Base-by-base conservation (phyloP, 129 eudicot species). In the Calendula officinalis region DNA sequence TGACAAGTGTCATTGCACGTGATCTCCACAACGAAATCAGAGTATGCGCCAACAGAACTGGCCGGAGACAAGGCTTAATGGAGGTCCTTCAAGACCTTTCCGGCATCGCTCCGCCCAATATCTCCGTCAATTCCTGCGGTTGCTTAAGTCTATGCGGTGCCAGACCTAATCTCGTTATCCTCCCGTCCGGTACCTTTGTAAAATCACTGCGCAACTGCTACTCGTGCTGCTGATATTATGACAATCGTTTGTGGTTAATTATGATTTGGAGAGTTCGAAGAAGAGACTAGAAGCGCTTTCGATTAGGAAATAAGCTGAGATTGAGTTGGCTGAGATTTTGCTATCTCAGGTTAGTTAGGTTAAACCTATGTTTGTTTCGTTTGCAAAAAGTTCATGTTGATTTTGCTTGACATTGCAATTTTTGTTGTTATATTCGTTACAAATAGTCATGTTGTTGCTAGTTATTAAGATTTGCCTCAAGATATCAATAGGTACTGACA, bases 271-370 rank as follows among this genome's bases (percentile, higher is more conserved):
- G 41, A 13, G 8, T 13, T 49, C 68, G 66, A 55, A 57, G 59
- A 76, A 35, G 67, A 74, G 86, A 56, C 83, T n/a, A n/a, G n/a
- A n/a, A n/a, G n/a, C n/a, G n/a, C n/a, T 91, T 73, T 84, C 88
- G 1, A 47, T 84, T 69, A 78, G 94, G 84, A 85, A 76, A 36
- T 84, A 78, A 37, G 95, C 89, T 14, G 95, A 88, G 27, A 48
- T 38, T 48, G 84, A 82, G 4, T 40, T 8, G 17, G 96, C 98
- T 51, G 75, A 73, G 32, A 11, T 15, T 53, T 68, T 91, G 39
- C 80, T 82, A 32, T 67, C 98, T 2, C 83, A 80, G 96, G 98
- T n/a, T n/a, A n/a, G n/a, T n/a, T n/a, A n/a, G n/a, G n/a, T 87
- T 71, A 5, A 38, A 6, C 2, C 5, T 13, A 8, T 42, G 32